phyloP scores from a whole-genome alignment of 2,329 filamentous ascomycete species.

The Chaetomiaceae sp. region DNA sequence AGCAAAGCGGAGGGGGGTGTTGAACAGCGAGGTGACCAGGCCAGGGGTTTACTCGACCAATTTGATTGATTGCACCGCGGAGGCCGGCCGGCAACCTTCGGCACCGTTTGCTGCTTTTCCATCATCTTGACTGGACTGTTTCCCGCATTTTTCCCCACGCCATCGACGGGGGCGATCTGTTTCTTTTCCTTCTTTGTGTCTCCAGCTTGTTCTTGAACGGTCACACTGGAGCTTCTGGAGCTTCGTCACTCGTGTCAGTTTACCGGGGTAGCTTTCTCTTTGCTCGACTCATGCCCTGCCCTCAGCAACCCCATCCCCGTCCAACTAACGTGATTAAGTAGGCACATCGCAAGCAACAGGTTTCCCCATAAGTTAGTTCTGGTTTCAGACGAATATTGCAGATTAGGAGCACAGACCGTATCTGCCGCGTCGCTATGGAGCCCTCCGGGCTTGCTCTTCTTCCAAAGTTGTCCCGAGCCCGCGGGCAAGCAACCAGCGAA shows the following conservation, averaged over 20 bases:
- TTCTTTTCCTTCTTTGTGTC: neutral
- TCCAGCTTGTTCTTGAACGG: neutral
- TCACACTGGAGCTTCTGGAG: neutral
- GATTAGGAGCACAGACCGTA: neutral
- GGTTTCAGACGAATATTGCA: no score
- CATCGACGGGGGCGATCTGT: neutral
- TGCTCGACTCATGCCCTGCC: neutral
- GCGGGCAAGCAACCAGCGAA: neutral
- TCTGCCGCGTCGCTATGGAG: neutral
- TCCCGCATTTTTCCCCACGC: neutral
- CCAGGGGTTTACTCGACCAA: neutral
- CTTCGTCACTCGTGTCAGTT: neutral
- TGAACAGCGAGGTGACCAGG: slow-evolving; percentile 1
- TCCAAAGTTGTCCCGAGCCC: neutral
- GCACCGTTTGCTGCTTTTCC: neutral
- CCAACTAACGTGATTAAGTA: no score
- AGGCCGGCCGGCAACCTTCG: slow-evolving; percentile 5
- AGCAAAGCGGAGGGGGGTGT: slow-evolving; percentile 1
- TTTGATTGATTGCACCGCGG: neutral
- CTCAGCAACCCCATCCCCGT: no score
- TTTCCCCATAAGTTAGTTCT: no score
- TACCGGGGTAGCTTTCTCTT: neutral
- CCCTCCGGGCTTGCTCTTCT: no score
- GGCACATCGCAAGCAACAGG: no score
- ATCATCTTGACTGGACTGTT: neutral